Percentiles rank a stretch among this genome's conserved stretches.
Conservation (phyloP, 768 basidiomycete genomes). For the Tulasnella sp. region DNA sequence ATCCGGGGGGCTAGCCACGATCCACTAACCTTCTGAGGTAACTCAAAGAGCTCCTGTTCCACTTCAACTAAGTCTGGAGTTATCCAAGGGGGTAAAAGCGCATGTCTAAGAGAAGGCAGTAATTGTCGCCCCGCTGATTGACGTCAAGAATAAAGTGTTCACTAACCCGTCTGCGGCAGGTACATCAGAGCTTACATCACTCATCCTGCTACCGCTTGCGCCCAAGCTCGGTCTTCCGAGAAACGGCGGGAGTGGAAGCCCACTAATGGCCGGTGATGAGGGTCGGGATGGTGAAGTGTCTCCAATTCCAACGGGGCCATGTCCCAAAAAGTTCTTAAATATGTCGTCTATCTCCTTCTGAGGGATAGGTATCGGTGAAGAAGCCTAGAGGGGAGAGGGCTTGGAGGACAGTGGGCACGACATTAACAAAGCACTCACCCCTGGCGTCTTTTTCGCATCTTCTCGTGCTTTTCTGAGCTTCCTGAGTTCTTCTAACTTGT, state of each 20-base stretch:
- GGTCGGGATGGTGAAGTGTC: conserved; percentile 28
- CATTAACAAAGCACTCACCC: not conserved
- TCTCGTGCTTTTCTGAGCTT: conserved; percentile 68
- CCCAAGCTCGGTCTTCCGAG: conserved; percentile 34
- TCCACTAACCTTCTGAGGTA: conserved; percentile 65
- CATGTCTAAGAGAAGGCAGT: not conserved
- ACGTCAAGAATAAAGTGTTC: not conserved
- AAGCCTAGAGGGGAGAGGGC: not conserved
- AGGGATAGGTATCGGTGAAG: conserved; percentile 13
- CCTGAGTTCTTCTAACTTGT: conserved; percentile 76
- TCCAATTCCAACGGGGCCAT: conserved; percentile 37
- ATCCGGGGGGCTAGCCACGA: conserved; percentile 16
- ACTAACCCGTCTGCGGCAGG: conserved; percentile 5
- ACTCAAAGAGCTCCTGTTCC: conserved; percentile 81
- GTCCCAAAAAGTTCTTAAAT: conserved; percentile 58
- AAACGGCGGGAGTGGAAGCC: conserved; percentile 60
- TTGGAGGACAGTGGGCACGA: not conserved
- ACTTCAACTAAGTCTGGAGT: conserved; percentile 77
- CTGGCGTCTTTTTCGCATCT: conserved; percentile 26
- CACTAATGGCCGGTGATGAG: conserved; percentile 38
- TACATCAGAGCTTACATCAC: conserved; percentile 18
- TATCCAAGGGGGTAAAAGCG: conserved; percentile 33
- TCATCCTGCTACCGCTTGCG: conserved; percentile 19
- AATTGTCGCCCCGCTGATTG: conserved; percentile 15
- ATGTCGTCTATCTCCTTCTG: conserved; percentile 24